phyloP scores from a whole-genome alignment of 1,139 yeast genomes.

The Suhomyces guaymorum region DNA sequence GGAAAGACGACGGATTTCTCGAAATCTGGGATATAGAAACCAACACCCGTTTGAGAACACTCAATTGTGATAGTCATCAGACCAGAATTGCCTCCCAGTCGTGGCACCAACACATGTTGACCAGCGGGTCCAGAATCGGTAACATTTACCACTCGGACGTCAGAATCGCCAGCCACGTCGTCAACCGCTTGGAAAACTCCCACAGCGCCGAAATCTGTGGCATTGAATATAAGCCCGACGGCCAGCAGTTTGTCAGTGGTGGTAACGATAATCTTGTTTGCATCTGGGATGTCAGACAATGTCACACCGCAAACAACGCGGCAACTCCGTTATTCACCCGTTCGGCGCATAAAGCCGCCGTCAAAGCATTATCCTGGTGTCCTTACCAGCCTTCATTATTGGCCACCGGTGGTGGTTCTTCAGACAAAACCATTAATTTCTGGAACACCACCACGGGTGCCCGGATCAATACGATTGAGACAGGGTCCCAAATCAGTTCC shows the following conservation, averaged over 20 bases:
- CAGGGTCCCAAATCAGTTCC: conserved; percentile 93
- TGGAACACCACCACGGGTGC: conserved; percentile 96
- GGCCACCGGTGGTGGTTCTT: conserved; percentile 96
- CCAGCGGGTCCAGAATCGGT: conserved; percentile 85
- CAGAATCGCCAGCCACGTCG: conserved; percentile 78
- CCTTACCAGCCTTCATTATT: conserved; percentile 80
- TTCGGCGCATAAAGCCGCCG: conserved; percentile 88
- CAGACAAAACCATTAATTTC: conserved; percentile 86
- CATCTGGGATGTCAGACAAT: conserved; percentile 83
- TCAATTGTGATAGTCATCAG: conserved; percentile 62
- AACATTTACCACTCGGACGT: conserved; percentile 89
- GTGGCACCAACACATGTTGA: conserved; percentile 81
- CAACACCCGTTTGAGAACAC: conserved; percentile 70
- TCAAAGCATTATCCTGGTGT: conserved; percentile 94
- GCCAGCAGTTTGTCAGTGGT: conserved; percentile 84
- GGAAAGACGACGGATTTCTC: conserved; percentile 78
- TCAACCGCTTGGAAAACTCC: conserved; percentile 47
- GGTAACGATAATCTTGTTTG: conserved; percentile 94
- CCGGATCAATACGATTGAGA: conserved; percentile 80
- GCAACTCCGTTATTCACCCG: conserved; percentile 67
- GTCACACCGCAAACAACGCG: conserved; percentile 10
- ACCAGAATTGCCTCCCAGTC: conserved; percentile 80
- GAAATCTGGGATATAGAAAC: conserved; percentile 96
- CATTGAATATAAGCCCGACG: conserved; percentile 80
- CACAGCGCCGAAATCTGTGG: conserved; percentile 96